Evolutionary conservation across 1,139 yeast genomes (phyloP), one percentile per base, ranked within the genome.

Genomic region (Diutina siamensis): DNA sequence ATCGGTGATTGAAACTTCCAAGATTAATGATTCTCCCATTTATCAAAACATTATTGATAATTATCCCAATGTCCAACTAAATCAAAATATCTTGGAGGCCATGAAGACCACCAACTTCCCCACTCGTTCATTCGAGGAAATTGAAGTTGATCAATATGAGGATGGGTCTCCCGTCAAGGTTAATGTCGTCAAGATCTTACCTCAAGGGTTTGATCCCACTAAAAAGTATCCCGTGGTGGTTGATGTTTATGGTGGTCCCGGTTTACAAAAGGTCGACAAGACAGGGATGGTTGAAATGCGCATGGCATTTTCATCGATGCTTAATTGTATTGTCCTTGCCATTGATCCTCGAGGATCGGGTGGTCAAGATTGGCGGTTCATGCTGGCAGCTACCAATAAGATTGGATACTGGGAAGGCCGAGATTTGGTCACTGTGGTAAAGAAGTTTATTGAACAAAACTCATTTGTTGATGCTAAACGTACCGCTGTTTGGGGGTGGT

Each of bases 401-500:
- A 72, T 94, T 44, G 99, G 99, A 1, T 72, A 74, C 52, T 84
- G 86, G 83, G 99, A 92, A 59, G 84, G 95, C 3, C 68, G 82
- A 42, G 99, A 92, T 61, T 74, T 92, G 34, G 74, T 79, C 3
- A 70, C 74, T 2, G 80, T 85, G 0, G 80, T 87, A 0, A 68
- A 78, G 46, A 69, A 70, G 44, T 86, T 83, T 66, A 72, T 87
- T 17, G 54, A 64, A 15, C 62, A 61, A 3, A 73, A 77, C 51
- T 60, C 66, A 46, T 63, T 67, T 0, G 76, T 77, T 52, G 74
- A 92, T 28, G 82, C 86, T 56, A 57, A 61, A 19, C 72, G 74
- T 45, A 78, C 86, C n/a, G 95, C 96, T 0, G 72, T 58, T n/a
- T 94, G 98, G 95, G 95, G 95, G n/a, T 86, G 95, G 95, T 80